A percentile compares a stretch with the other conserved stretches of the same genome.
These are phyloP conservation scores for Smittium culicis DNA, from an alignment of 371 early-diverging fungal species.

Conservation along the genomic window DNA sequence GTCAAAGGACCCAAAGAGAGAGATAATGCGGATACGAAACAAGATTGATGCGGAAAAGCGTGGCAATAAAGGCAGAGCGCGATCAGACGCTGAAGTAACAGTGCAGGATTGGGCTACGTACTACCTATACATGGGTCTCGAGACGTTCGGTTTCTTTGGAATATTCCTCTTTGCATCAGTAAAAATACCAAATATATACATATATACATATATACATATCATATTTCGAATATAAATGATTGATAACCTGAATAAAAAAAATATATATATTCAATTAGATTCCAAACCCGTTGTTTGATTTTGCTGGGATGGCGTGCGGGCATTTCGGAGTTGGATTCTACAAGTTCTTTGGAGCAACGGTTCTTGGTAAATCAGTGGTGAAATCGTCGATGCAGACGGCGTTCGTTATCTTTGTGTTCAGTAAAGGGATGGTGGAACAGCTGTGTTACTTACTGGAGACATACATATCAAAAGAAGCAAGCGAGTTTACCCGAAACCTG, in stretches of 20 bases:
- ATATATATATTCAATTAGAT: conserved; percentile 36
- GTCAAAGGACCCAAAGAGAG: conserved; percentile 40
- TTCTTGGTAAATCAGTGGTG: conserved; percentile 77
- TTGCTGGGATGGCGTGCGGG: conserved; percentile 87
- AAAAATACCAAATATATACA: conserved; percentile 23
- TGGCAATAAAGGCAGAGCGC: too few relatives aligned
- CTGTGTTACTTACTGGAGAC: conserved; percentile 36
- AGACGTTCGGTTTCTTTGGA: conserved; percentile 67
- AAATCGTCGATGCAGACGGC: conserved; percentile 64
- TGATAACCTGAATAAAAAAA: conserved; percentile 20
- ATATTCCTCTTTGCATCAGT: conserved; percentile 74
- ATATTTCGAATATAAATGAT: background rate
- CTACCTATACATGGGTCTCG: conserved; percentile 46
- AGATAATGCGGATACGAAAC: conserved; percentile 26
- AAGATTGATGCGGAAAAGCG: too few relatives aligned
- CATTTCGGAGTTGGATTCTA: conserved; percentile 73
- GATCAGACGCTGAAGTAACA: too few relatives aligned
- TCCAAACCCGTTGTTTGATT: conserved; percentile 89
- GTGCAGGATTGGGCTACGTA: conserved; percentile 46
- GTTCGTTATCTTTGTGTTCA: conserved; percentile 44
- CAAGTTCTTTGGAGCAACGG: conserved; percentile 86
- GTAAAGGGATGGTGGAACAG: conserved; percentile 44
- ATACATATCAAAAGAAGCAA: conserved; percentile 36
- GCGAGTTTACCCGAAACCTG: conserved; percentile 35
- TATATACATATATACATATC: conserved; percentile 3